These are phyloP conservation scores for Penicillium glabrum DNA, from an alignment of 2,329 filamentous ascomycete genomes.

Conservation along the genomic window DNA sequence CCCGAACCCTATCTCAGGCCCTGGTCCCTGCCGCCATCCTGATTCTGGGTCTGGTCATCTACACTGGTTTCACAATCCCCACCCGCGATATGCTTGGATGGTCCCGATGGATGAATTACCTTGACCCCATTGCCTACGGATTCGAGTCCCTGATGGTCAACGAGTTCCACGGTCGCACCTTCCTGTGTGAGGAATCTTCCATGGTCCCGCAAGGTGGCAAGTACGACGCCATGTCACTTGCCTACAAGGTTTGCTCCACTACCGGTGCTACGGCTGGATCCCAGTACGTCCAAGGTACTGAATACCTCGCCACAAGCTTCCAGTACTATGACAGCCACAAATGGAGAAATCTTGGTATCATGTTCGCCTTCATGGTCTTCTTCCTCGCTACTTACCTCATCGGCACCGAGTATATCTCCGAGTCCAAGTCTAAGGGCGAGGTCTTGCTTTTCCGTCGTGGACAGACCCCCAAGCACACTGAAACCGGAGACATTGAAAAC, in stretches of 20 bases:
- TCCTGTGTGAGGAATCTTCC: slow-evolving; percentile 41
- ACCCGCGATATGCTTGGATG: slow-evolving; percentile 68
- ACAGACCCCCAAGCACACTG: slow-evolving; percentile 50
- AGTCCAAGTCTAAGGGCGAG: slow-evolving; percentile 74
- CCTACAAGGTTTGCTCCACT: slow-evolving; percentile 56
- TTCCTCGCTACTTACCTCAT: slow-evolving; percentile 63
- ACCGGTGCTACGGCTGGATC: slow-evolving; percentile 60
- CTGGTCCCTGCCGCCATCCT: slow-evolving; percentile 56
- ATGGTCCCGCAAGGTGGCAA: slow-evolving; percentile 44
- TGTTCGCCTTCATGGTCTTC: slow-evolving; percentile 64
- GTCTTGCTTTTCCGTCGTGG: slow-evolving; percentile 73
- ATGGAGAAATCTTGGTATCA: slow-evolving; percentile 70
- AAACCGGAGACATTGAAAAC: slow-evolving; percentile 30
- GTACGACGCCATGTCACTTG: slow-evolving; percentile 35
- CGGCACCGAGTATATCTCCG: slow-evolving; percentile 61
- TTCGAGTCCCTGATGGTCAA: slow-evolving; percentile 83
- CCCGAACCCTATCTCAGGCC: slow-evolving; percentile 63
- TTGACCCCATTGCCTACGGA: slow-evolving; percentile 75
- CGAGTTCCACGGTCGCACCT: slow-evolving; percentile 70
- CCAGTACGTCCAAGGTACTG: slow-evolving; percentile 56
- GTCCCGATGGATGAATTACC: slow-evolving; percentile 79
- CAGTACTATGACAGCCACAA: slow-evolving; percentile 59
- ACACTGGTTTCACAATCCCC: slow-evolving; percentile 47
- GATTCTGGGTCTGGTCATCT: slow-evolving; percentile 45
- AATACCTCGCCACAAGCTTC: slow-evolving; percentile 57